Conservation (phyloP, 2,329 filamentous ascomycete species). For the Alternaria atra region DNA sequence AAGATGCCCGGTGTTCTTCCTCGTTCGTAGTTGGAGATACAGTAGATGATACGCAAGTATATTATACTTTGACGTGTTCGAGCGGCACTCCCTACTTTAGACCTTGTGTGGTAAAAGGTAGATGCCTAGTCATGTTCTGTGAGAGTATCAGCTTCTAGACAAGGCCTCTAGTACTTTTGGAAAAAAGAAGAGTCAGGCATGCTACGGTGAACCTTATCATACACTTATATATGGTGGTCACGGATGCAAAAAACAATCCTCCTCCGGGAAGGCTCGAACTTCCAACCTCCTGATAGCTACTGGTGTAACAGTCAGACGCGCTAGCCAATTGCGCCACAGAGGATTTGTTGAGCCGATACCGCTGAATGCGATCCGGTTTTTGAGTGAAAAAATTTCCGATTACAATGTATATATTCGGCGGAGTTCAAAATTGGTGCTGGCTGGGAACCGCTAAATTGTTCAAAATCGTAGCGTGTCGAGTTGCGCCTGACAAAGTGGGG, state of each 20-base stretch:
- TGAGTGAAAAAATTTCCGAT: background rate
- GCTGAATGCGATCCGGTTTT: slow-evolving; percentile 20
- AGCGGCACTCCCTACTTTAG: background rate
- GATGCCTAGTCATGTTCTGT: background rate
- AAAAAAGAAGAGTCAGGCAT: background rate
- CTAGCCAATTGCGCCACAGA: slow-evolving; percentile 62
- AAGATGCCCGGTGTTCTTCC: background rate
- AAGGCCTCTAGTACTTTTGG: background rate
- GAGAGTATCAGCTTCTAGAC: background rate
- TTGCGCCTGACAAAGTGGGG: background rate
- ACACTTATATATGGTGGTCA: background rate
- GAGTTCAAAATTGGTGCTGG: no score
- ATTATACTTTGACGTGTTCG: background rate
- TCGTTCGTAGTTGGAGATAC: background rate
- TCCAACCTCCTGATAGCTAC: slow-evolving; percentile 34
- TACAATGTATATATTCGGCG: background rate
- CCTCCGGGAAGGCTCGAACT: slow-evolving; percentile 41
- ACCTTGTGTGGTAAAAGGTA: background rate
- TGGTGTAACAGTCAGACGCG: slow-evolving; percentile 66
- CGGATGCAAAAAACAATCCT: slow-evolving; percentile 26
- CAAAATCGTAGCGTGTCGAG: background rate
- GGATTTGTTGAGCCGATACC: slow-evolving; percentile 28
- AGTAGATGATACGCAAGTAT: background rate
- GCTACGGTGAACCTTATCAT: no score
- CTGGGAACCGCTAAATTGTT: no score